A percentile compares a stretch with the other conserved stretches of the same genome.
Conservation (phyloP, 1,284 basidiomycete species). For the Spongispora temasekensis region DNA sequence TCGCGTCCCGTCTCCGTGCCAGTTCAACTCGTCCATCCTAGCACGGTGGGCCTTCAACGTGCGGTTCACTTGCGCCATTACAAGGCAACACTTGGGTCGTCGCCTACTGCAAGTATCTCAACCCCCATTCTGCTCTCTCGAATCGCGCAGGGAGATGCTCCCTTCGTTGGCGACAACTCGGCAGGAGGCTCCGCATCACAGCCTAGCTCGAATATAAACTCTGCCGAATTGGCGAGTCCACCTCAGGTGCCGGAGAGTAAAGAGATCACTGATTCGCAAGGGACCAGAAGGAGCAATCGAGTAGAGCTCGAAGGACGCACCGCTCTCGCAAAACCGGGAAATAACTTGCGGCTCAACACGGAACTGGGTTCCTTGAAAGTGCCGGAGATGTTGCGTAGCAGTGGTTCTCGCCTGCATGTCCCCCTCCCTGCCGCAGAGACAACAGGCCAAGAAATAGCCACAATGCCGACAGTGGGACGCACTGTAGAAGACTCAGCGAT, state of each 20-base stretch:
- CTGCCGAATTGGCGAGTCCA: slow-evolving; percentile 15
- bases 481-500: background rate
- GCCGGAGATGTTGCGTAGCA: slow-evolving; percentile 2
- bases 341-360: slow-evolving; percentile 4
- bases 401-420: background rate
- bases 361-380: slow-evolving; percentile 1
- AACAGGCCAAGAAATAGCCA: slow-evolving; percentile 3
- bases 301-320: slow-evolving; percentile 1
- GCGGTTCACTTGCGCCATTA: background rate
- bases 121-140: slow-evolving; percentile 14
- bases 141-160: background rate
- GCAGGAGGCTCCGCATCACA: slow-evolving; percentile 12
- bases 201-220: slow-evolving; percentile 16
- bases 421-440: background rate
- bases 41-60: background rate
- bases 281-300: slow-evolving; percentile 6
- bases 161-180: slow-evolving; percentile 4
- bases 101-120: slow-evolving; percentile 19
- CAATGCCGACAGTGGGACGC: background rate
- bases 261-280: slow-evolving; percentile 15
- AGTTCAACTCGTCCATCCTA: slow-evolving; percentile 9
- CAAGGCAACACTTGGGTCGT: slow-evolving; percentile 12
- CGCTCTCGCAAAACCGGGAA: background rate
- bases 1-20: slow-evolving; percentile 24
- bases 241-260: slow-evolving; percentile 18